These are phyloP conservation scores for Fusarium xylarioides DNA, from an alignment of 2,329 filamentous ascomycete species.

Conservation along the genomic window DNA sequence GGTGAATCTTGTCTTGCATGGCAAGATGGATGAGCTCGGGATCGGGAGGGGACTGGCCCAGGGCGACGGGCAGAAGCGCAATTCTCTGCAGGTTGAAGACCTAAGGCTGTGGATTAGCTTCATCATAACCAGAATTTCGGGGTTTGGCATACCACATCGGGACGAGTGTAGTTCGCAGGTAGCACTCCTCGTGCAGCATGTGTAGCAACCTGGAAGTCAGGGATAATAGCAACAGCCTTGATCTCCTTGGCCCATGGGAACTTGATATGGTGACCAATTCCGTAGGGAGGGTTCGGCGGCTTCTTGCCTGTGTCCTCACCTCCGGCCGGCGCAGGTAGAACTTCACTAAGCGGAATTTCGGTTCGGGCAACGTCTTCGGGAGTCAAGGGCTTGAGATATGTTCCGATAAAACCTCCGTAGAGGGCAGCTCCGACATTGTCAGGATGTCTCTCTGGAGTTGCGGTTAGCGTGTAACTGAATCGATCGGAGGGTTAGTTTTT, in stretches of 20 bases:
- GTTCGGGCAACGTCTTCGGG: conserved; percentile 89
- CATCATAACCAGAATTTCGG: neutral
- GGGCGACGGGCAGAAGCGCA: conserved; percentile 86
- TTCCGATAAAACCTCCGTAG: conserved; percentile 96
- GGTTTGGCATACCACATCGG: conserved; percentile 73
- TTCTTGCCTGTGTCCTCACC: conserved; percentile 88
- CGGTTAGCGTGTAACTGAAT: conserved; percentile 12
- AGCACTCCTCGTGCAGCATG: conserved; percentile 88
- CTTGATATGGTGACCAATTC: conserved; percentile 96
- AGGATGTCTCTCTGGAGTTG: conserved; percentile 76
- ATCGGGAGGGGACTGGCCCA: conserved; percentile 89
- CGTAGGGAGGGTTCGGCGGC: conserved; percentile 87
- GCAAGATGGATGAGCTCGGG: conserved; percentile 94
- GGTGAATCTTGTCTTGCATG: conserved; percentile 99
- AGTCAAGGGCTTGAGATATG: conserved; percentile 91
- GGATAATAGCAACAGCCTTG: conserved; percentile 96
- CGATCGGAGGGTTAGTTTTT: conserved; percentile 42
- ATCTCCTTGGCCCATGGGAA: conserved; percentile 95
- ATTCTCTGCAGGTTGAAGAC: conserved; percentile 95
- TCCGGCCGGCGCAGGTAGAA: conserved; percentile 88
- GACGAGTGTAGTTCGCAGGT: conserved; percentile 79
- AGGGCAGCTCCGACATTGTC: conserved; percentile 95
- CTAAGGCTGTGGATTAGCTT: conserved; percentile 50
- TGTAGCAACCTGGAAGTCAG: conserved; percentile 94
- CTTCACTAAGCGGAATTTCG: conserved; percentile 94